Base-by-base conservation (phyloP, 352 stramenopile species). In the Pythium sp. region DNA sequence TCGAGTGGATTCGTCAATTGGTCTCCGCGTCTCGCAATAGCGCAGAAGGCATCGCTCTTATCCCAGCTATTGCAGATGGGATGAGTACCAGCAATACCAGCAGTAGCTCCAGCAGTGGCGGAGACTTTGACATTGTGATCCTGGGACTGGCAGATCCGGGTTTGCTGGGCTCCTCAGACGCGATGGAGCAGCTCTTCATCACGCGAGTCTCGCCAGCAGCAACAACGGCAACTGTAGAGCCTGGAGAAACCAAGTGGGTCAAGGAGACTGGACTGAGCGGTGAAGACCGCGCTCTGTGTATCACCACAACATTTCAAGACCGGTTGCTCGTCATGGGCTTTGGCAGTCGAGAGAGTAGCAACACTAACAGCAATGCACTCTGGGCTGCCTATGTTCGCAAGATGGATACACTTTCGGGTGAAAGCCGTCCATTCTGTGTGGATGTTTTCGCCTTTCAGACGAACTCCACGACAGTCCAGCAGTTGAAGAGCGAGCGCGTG, bases 1-100 rank as follows among this genome's bases (percentile, higher is more conserved):
- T 78, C 4, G 36, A 55, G 36, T 82, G 73, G 71, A 56, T 75
- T 2, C 32, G 41, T 2, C 70, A 82, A 38, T 30, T 71, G 54
- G 68, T 55, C 51, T 74, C 64, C 12, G 53, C 53, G 36, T 55
- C 36, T 22, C 67, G 54, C 67, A 78, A 58, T 28, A 77, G 43
- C 26, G 59, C 57, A 5, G 36, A 58, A 11, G 51, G 58, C 7
- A 53, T 73, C 24, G 43, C 34, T 15, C 57, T 51, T 12, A n/a
- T 71, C 36, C 58, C 34, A n/a, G 34, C 6, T 6, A 0, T 55
- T 62, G 6, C 28, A 20, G 9, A 18, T n/a, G 49, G 9, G 18
- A 49, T 6, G 41, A 49, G 15, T 49, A 49, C 9, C 15, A 49
- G 41, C 18, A 46, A 46, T 12, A 43, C 30, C 56, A 46, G 26